phyloP scores from a whole-genome alignment of 1,284 basidiomycete species.

The Mycena sp. region DNA sequence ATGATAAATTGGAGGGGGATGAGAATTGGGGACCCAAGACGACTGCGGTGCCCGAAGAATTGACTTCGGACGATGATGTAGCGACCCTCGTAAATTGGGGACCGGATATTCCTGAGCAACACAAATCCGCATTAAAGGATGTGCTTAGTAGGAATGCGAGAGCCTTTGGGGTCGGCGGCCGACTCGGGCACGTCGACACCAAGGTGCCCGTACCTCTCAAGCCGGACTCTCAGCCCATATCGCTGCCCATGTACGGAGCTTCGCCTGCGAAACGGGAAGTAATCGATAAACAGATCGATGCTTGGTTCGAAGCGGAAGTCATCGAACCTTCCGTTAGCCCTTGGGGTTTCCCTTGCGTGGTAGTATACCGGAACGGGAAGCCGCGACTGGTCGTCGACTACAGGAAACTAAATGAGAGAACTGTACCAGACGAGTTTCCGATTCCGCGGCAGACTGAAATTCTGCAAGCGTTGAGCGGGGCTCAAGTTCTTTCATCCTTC shows the following conservation, averaged over 20 bases:
- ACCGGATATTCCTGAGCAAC: slow-evolving; percentile 1
- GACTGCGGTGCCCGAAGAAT: background rate
- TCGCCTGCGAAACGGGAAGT: too few species aligned
- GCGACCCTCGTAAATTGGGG: slow-evolving; percentile 10
- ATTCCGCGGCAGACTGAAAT: background rate
- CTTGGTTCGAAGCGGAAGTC: too few species aligned
- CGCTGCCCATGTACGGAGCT: too few species aligned
- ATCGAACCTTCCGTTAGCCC: background rate
- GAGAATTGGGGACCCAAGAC: slow-evolving; percentile 1
- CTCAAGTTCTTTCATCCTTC: too few species aligned
- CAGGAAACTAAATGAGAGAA: background rate
- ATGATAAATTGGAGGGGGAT: slow-evolving; percentile 6
- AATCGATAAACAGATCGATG: too few species aligned
- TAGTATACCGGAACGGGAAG: background rate
- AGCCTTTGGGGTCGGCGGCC: slow-evolving; percentile 45
- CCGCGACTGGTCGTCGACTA: background rate
- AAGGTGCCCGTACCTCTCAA: slow-evolving; percentile 36
- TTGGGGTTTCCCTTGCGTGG: background rate
- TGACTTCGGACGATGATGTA: slow-evolving; percentile 1
- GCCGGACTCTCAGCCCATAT: background rate
- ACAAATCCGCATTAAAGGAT: background rate
- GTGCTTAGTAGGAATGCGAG: background rate
- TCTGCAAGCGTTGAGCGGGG: too few species aligned
- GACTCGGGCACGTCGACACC: slow-evolving; percentile 40
- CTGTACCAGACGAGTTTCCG: slow-evolving; percentile 40